Evolutionary conservation across 768 basidiomycete species (phyloP).

Genomic region (Leccinum variicolor): DNA sequence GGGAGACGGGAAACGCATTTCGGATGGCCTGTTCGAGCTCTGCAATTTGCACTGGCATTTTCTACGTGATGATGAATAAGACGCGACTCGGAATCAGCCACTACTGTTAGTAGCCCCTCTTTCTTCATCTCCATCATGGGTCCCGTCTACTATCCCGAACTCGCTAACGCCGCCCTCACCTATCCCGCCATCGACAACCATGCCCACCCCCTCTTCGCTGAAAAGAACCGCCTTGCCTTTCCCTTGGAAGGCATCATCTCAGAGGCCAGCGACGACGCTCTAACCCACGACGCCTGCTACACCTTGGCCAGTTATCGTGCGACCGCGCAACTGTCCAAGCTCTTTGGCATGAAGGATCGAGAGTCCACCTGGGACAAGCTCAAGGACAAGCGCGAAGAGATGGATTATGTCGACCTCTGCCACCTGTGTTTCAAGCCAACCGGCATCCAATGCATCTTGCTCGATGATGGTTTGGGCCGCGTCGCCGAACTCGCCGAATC

Average conservation of each 20-base stretch:
- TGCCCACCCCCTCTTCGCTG: slow-evolving; percentile 65
- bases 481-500: slow-evolving; percentile 44
- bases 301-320: slow-evolving; percentile 63
- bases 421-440: slow-evolving; percentile 48
- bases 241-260: slow-evolving; percentile 65
- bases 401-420: slow-evolving; percentile 59
- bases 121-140: slow-evolving; percentile 4
- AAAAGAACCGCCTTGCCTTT: slow-evolving; percentile 39
- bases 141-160: slow-evolving; percentile 15
- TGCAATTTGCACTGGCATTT: slow-evolving; percentile 58
- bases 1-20: slow-evolving; percentile 55
- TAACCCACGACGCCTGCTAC: slow-evolving; percentile 46
- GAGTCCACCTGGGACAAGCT: slow-evolving; percentile 56
- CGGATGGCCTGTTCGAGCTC: slow-evolving; percentile 64
- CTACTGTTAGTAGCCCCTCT: slow-evolving; percentile 1
- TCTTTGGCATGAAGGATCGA: slow-evolving; percentile 40
- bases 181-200: slow-evolving; percentile 76
- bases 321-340: slow-evolving; percentile 47
- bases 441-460: slow-evolving; percentile 62
- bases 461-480: slow-evolving; percentile 70
- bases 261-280: slow-evolving; percentile 55
- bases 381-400: slow-evolving; percentile 40
- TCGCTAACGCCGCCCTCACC: slow-evolving; percentile 16
- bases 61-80: no score
- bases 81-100: not conserved